Base-by-base conservation (phyloP, 2,329 filamentous ascomycete species). In the Aaosphaeria arxii region DNA sequence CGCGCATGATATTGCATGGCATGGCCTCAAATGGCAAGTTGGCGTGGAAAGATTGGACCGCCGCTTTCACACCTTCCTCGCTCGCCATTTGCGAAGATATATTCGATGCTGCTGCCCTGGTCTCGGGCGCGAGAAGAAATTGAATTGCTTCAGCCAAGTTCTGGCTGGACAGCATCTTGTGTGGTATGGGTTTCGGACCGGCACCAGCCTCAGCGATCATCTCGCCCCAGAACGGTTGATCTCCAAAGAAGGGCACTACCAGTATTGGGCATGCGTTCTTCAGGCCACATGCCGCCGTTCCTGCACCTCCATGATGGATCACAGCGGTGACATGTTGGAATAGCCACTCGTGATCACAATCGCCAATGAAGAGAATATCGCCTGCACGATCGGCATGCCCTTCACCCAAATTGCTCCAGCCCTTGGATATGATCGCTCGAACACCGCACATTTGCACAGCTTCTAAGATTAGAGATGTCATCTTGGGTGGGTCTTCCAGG, bases 211-310 rank as follows among this genome's bases (percentile, higher is more conserved):
- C 61, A n/a, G 66, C 64, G 1, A 70, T 65, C 71, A 73, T 72
- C 9, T 66, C 58, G 43, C 70, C 71, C 71, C 71, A 73, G 48
- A 72, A 73, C 2, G 67, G 64, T 42, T 72, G 70, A 41, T 72
- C 70, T 24, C 70, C 71, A 42, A 73, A 95, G 73, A 95, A 95
- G 0, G 90, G 90, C 0, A 95, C 84, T 3, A 95, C 80, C 1
- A 94, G 81, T 0, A 90, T 95, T 1, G 90, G 90, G 45, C 85
- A 85, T 28, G 89, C 90, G 1, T 84, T 82, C 13, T 86, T 82
- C 51, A 95, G 88, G n/a, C 90, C 90, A 1, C 89, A 88, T 1
- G 90, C 89, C 1, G 89, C 95, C 3, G 90, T 95, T n/a, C 90
- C 90, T 6, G 90, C 90, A 48, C 91, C 90, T 24, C 90, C 91